These are phyloP conservation scores for Yamadazyma sp. DNA, from an alignment of 805 yeast species.

Conservation along the genomic window DNA sequence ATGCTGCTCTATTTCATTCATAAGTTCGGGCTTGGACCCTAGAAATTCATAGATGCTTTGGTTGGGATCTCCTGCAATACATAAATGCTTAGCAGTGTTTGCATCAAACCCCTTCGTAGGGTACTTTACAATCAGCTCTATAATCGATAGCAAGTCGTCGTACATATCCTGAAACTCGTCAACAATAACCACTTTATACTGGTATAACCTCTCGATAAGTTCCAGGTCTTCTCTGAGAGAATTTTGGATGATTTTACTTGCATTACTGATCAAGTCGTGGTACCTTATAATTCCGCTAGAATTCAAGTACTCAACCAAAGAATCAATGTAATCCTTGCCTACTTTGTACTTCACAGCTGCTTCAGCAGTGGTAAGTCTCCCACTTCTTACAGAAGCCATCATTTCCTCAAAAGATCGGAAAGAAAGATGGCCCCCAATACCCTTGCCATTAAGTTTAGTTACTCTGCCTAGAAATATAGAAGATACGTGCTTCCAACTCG, in stretches of 20 bases:
- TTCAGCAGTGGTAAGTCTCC: conserved; percentile 19
- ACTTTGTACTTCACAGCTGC: conserved; percentile 26
- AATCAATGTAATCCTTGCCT: conserved; percentile 26
- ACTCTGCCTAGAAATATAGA: conserved; percentile 36
- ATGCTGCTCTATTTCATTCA: conserved; percentile 22
- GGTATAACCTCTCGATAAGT: conserved; percentile 18
- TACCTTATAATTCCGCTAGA: conserved; percentile 35
- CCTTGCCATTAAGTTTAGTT: conserved; percentile 25
- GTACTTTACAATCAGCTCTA: conserved; percentile 37
- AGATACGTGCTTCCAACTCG: conserved; percentile 47
- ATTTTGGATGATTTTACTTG: conserved; percentile 26
- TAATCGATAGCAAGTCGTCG: conserved; percentile 46
- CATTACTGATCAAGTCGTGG: conserved; percentile 35
- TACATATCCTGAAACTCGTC: conserved; percentile 79
- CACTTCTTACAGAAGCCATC: conserved; percentile 24
- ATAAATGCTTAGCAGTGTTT: conserved; percentile 46
- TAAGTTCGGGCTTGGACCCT: conserved; percentile 46
- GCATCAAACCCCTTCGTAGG: conserved; percentile 22
- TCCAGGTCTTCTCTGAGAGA: conserved; percentile 13
- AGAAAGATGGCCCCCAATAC: conserved; percentile 24
- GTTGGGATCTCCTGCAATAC: conserved; percentile 69
- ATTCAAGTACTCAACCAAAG: conserved; percentile 29
- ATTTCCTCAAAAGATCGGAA: conserved; percentile 25
- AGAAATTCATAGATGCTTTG: conserved; percentile 71
- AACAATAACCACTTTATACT: conserved; percentile 46